Evolutionary conservation across 2,329 filamentous ascomycete genomes (phyloP).

Genomic region (Penicillium fuscoglaucum): DNA sequence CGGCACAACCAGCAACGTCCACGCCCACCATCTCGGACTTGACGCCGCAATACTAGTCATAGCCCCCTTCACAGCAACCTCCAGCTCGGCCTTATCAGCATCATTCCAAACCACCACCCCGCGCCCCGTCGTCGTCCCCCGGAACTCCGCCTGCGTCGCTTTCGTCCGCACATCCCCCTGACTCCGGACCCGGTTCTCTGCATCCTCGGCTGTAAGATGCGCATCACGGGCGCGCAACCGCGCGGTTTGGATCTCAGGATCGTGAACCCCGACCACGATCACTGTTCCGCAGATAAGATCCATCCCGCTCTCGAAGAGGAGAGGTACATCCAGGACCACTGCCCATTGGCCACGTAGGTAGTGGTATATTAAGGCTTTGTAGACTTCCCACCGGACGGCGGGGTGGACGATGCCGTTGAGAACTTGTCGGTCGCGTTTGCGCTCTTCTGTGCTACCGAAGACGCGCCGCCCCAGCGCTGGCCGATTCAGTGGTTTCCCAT

Average conservation of each 20-base stretch:
- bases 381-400: conserved; percentile 80
- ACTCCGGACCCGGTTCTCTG: conserved; percentile 78
- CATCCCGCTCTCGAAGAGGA: conserved; percentile 85
- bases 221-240: conserved; percentile 72
- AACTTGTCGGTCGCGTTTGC: conserved; percentile 68
- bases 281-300: conserved; percentile 83
- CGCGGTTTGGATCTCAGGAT: conserved; percentile 78
- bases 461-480: conserved; percentile 81
- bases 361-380: conserved; percentile 67
- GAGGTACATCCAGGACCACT: conserved; percentile 85
- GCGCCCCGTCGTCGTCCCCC: conserved; percentile 54
- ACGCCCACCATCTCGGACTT: conserved; percentile 85
- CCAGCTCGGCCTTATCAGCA: conserved; percentile 67
- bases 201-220: conserved; percentile 81
- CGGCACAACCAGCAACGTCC: conserved; percentile 66
- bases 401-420: conserved; percentile 93
- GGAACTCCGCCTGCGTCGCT: conserved; percentile 69
- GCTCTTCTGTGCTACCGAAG: conserved; percentile 75
- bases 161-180: conserved; percentile 86
- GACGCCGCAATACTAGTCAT: conserved; percentile 61
- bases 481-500: conserved; percentile 71
- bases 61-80: conserved; percentile 64
- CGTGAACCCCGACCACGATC: conserved; percentile 79
- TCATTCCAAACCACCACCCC: conserved; percentile 94
- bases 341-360: conserved; percentile 81